Percentiles rank a stretch among this genome's conserved stretches.
These are phyloP conservation scores for Suillus alpinus DNA, from an alignment of 768 basidiomycete genomes.

Conservation along the genomic window DNA sequence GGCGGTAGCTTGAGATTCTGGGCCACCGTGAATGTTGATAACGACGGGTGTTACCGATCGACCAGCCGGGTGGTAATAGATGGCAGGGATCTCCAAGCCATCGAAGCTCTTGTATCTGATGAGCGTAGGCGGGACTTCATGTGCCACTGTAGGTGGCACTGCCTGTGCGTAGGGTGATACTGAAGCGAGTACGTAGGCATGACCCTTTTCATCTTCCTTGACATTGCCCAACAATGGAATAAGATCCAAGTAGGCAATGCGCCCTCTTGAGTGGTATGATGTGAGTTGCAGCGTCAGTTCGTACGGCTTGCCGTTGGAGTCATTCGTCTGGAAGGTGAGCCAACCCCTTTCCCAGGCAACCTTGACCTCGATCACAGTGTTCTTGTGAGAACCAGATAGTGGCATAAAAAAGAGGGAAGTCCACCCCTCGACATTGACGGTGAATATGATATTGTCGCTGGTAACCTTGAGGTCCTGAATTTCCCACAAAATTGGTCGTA, in stretches of 20 bases:
- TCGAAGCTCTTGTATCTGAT: conserved; percentile 42
- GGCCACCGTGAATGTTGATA: conserved; percentile 41
- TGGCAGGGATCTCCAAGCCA: conserved; percentile 37
- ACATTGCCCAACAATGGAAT: conserved; percentile 16
- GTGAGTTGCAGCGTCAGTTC: conserved; percentile 31
- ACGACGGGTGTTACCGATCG: conserved; percentile 30
- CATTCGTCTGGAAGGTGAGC: conserved; percentile 30
- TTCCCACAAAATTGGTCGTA: conserved; percentile 37
- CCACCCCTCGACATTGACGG: conserved; percentile 41
- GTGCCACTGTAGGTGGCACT: conserved; percentile 22
- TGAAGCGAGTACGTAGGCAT: conserved; percentile 26
- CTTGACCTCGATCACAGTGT: conserved; percentile 31
- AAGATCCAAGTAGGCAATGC: conserved; percentile 29
- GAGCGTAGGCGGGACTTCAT: conserved; percentile 30
- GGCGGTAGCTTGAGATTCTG: conserved; percentile 35
- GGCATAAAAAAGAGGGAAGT: conserved; percentile 28
- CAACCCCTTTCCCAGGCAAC: conserved; percentile 30
- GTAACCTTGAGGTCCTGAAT: conserved; percentile 25
- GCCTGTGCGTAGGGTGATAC: conserved; percentile 34
- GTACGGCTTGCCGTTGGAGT: conserved; percentile 30
- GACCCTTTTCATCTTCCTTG: conserved; percentile 20
- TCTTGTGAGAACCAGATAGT: conserved; percentile 25
- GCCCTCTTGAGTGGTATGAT: conserved; percentile 29
- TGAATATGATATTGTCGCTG: conserved; percentile 28
- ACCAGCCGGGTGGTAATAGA: conserved; percentile 39